These are phyloP conservation scores for Leishmania tropica DNA, from an alignment of 208 protist species.

Conservation along the genomic window DNA sequence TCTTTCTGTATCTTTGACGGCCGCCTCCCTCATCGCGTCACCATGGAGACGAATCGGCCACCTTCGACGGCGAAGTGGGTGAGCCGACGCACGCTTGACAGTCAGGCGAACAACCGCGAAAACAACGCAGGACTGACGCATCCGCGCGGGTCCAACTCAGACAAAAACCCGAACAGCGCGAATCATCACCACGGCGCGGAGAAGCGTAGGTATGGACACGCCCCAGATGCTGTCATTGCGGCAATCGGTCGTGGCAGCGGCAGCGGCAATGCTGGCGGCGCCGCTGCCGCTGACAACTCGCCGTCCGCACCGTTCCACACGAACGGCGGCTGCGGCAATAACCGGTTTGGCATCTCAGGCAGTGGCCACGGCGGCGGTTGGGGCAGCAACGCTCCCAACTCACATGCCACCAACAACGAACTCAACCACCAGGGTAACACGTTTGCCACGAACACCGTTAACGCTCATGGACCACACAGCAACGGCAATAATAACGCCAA, in stretches of 20 bases:
- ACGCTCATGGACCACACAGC: constrained; percentile 4
- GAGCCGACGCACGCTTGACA: constrained; percentile 32
- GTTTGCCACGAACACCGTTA: constrained; percentile 4
- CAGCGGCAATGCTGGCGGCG: neutral
- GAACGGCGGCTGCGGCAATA: neutral
- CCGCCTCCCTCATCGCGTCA: neutral
- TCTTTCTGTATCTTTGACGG: neutral
- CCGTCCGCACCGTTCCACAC: constrained; percentile 1
- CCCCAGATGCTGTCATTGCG: neutral
- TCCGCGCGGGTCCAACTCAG: constrained; percentile 1
- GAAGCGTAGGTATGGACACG: constrained; percentile 18
- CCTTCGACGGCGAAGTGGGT: constrained; percentile 30
- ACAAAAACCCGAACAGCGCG: constrained; percentile 18
- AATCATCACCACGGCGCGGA: constrained; percentile 6
- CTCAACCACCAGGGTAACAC: constrained; percentile 19
- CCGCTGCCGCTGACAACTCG: constrained; percentile 8
- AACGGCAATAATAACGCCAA: constrained; percentile 4
- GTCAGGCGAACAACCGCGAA: constrained; percentile 33
- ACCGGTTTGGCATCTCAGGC: constrained; percentile 15
- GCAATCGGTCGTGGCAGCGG: neutral
- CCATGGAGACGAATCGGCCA: constrained; percentile 24
- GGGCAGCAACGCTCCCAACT: constrained; percentile 15
- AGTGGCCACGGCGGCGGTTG: constrained; percentile 9
- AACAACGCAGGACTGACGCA: constrained; percentile 14
- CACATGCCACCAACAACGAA: constrained; percentile 14